These are phyloP conservation scores for Exobasidium rhododendri DNA, from an alignment of 1,284 basidiomycete genomes.

Conservation along the genomic window DNA sequence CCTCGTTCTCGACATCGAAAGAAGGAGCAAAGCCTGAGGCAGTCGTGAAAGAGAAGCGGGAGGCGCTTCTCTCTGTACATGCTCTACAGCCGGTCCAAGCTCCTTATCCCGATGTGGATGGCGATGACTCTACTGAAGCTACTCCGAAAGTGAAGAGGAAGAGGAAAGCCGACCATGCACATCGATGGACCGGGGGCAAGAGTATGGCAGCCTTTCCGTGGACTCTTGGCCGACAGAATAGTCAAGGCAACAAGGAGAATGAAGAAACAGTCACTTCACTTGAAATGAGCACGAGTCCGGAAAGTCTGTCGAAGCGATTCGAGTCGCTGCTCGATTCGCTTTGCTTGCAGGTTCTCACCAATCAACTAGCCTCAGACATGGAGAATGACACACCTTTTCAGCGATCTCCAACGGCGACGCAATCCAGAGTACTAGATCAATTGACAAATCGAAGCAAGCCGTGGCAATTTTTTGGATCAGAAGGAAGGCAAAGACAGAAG, in stretches of 20 bases:
- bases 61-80: neutral
- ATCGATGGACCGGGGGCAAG: slow-evolving; percentile 10
- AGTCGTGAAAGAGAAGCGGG: neutral
- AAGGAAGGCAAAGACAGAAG: neutral
- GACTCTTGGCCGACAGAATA: neutral
- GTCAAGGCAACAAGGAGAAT: neutral
- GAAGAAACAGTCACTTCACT: neutral
- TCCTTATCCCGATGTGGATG: neutral
- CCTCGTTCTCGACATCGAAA: slow-evolving; percentile 4
- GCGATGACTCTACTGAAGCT: neutral
- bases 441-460: neutral
- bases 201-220: slow-evolving; percentile 14
- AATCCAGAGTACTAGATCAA: neutral
- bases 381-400: neutral
- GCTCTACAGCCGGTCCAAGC: no score
- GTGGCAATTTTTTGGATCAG: slow-evolving; percentile 9
- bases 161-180: slow-evolving; percentile 10
- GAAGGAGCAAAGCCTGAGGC: neutral
- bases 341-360: slow-evolving; percentile 12
- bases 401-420: neutral
- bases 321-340: slow-evolving; percentile 13
- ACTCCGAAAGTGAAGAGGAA: slow-evolving; percentile 4
- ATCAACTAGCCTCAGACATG: neutral
- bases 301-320: slow-evolving; percentile 12
- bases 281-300: neutral